phyloP scores from a whole-genome alignment of 306 rosid genomes.

The Lagenaria siceraria region DNA sequence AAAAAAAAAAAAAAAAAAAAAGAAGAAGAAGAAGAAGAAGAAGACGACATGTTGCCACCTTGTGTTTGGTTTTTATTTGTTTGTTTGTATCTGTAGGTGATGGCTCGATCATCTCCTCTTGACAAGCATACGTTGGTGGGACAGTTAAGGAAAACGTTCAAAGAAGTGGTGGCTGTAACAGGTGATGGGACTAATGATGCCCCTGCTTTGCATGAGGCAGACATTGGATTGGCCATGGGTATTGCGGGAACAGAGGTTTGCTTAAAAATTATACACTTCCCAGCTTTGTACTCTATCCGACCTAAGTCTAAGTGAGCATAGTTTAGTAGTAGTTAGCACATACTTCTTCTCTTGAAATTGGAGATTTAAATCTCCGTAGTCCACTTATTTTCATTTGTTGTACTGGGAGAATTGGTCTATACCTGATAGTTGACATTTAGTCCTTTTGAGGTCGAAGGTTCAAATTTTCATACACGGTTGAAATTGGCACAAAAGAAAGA shows the following conservation, averaged over 20 bases:
- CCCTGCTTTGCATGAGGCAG: constrained; percentile 86
- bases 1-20: too few species aligned
- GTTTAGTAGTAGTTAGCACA: too few species aligned
- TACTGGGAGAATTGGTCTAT: too few species aligned
- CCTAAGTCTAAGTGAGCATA: too few species aligned
- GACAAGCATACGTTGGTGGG: constrained; percentile 83
- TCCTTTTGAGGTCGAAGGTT: too few species aligned
- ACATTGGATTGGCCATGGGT: constrained; percentile 93
- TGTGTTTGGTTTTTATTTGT: neutral
- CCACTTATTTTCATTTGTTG: too few species aligned
- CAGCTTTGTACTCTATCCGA: neutral
- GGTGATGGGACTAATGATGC: constrained; percentile 97
- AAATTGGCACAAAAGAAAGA: too few species aligned
- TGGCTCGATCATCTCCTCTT: constrained; percentile 85
- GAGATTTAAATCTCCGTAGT: too few species aligned
- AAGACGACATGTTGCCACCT: neutral
- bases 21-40: too few species aligned
- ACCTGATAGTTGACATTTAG: too few species aligned
- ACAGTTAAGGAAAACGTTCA: constrained; percentile 38
- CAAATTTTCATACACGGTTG: too few species aligned
- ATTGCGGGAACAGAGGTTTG: constrained; percentile 96
- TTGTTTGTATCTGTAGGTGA: constrained; percentile 39
- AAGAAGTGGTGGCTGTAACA: constrained; percentile 88
- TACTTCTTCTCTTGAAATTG: too few species aligned
- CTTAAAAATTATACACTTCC: neutral